Base-by-base conservation (phyloP, 176 grass and related monocot genomes). In the Melocanna baccifera region DNA sequence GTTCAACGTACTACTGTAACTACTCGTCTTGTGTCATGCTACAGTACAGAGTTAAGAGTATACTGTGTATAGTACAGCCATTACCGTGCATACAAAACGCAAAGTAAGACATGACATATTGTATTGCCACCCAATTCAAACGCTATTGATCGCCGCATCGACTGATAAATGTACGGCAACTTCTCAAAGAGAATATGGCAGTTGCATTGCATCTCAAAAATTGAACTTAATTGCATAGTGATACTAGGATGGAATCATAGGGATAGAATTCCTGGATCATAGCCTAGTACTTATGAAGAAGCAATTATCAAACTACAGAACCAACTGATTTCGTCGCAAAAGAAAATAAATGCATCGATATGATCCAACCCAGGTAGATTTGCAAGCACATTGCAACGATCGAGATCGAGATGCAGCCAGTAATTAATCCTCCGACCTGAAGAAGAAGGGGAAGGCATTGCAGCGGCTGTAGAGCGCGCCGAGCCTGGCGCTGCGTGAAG, bases 401-500 rank as follows among this genome's bases (percentile, higher is more conserved):
- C 2, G 22, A 58, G 61, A 16, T 32, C 40, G 40, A 42, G 13
- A 10, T 7, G 26, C 19, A 6, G 20, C 8, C 18, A 75, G 9
- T 46, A 2, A 45, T 10, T 59, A 63, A 63, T 6, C 36, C 0
- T 7, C 8, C 20, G 57, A 43, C 23, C 76, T 20, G 74, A 18
- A 77, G 12, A 75, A 37, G 81, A 66, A 69, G 47, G 75, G 53
- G 66, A 79, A 86, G 13, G 65, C 53, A 3, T 20, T 28, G 66
- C 20, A 86, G 52, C 73, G 16, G 2, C 12, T 0, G 83, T 76
- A 85, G 22, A 76, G 82, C 43, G 7, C 2, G 43, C 47, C 12
- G 19, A 77, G 25, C 18, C 4, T 30, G 52, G 3, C 7, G 5
- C 15, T 23, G 1, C 12, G 1, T 2, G 9, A 48, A 48, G 46